Base-by-base conservation (phyloP, 805 yeast species). In the Candida pseudofarinosa region DNA sequence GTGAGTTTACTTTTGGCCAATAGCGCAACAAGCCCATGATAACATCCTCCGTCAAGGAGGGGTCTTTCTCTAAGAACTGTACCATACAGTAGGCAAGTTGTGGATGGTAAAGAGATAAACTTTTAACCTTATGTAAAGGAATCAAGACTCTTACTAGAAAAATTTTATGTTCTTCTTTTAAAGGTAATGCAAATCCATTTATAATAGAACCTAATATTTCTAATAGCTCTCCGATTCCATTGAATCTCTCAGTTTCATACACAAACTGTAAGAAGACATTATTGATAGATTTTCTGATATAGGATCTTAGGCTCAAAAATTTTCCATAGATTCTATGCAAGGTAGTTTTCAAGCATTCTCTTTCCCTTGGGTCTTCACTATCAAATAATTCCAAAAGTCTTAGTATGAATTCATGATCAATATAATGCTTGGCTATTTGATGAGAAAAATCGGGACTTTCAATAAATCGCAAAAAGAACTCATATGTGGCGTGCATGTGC, bases 61-160 rank as follows among this genome's bases (percentile, higher is more conserved):
- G 95, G 60, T 93, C 99, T 64, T 93, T 93, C 57, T 93, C 99
- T 55, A 93, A 71, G 63, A 93, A 93, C 67, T 93, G 99, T 20
- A 93, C 95, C 33, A 93, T 86, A 69, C 99, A 93, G 65, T 93
- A 93, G 4, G 98, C 96, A 51, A 93, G 75, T 65, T 93, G 99
- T 31, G 98, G 97, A 61, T 93, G 99, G 63, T 91, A 93, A 49
- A 91, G 70, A 6, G 95, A 84, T 44, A 93, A 73, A 41, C 93
- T 80, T 60, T 90, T 84, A 14, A 88, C 91, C 63, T 93, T 91
- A 64, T 93, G 99, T 62, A 93, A 69, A 20, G 99, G 99, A 19
- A 93, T 74, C 55, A 93, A 75, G 15, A 91, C 91, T 45, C 96
- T 75, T 28, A 87, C 81, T 49, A 93, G 67, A 55, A 93, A 93